These are phyloP conservation scores for Hypoxylon lienhwacheense DNA, from an alignment of 495 filamentous ascomycete genomes.

Conservation along the genomic window DNA sequence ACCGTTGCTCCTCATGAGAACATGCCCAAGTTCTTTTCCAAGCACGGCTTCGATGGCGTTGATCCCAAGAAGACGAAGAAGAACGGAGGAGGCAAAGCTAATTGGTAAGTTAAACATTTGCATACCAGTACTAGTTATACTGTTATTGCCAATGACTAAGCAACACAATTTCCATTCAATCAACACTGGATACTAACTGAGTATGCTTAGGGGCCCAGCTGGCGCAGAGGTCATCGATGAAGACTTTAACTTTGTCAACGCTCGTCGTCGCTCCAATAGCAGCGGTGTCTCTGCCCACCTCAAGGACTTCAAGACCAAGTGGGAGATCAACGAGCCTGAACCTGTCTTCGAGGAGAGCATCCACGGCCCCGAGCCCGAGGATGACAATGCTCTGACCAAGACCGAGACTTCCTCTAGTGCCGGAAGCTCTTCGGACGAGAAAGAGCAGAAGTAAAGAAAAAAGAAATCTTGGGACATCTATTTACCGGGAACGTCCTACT, in stretches of 20 bases:
- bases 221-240: constrained; percentile 84
- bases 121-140: too few relatives aligned
- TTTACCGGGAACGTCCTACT: background rate
- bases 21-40: constrained; percentile 89
- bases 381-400: constrained; percentile 54
- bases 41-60: constrained; percentile 75
- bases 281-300: constrained; percentile 85
- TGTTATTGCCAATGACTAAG: background rate
- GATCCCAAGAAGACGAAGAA: constrained; percentile 96
- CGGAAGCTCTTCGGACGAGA: constrained; percentile 45
- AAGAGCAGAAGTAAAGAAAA: constrained; percentile 31
- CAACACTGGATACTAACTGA: constrained; percentile 2
- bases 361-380: constrained; percentile 59
- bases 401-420: constrained; percentile 55
- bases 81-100: constrained; percentile 88
- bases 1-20: constrained; percentile 66
- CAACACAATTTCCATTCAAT: background rate
- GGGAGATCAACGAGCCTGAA: constrained; percentile 80
- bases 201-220: constrained; percentile 66
- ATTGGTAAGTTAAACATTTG: constrained; percentile 67
- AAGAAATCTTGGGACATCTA: constrained; percentile 11
- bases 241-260: constrained; percentile 76
- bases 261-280: constrained; percentile 90
- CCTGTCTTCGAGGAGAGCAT: constrained; percentile 87
- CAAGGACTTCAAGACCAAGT: constrained; percentile 98